Base-by-base conservation (phyloP, 2,329 filamentous ascomycete genomes). In the Penicillium sclerotigenum region DNA sequence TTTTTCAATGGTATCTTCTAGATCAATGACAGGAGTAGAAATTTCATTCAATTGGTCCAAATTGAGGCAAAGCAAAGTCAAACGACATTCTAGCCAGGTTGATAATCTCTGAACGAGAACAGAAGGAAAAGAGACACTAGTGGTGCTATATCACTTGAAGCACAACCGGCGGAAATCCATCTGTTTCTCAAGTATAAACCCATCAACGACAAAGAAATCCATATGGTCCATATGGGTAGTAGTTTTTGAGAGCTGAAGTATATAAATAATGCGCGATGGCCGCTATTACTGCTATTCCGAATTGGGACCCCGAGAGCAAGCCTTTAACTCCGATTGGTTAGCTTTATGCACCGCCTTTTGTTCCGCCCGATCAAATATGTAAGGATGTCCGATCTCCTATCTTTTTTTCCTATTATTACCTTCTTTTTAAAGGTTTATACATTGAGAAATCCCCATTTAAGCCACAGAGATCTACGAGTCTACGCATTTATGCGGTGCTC, bases 241-340 rank as follows among this genome's bases (percentile, higher is more conserved):
- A 9, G n/a, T 24, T 24, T 9, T 36, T 37, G 34, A 22, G 22
- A 31, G 28, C 3, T n/a, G 47, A 20, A 50, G 22, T n/a, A 43
- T 24, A 31, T n/a, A 24, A 42, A 24, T 50, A 31, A 18, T 24
- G 14, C 28, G 14, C 16, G n/a, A 26, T 51, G 48, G 37, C 37
- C 48, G 48, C 38, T 48, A 47, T 47, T 45, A 9, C 5, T 22
- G n/a, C 48, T 53, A 47, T 53, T 51, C 43, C 34, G 4, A 24
- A 24, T 26, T 31, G 14, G 26, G 41, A 38, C 40, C 43, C 41
- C 50, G 42, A 4, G 38, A 45, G 11, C 5, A n/a, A 6, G 22
- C 6, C 2, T 10, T 1, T 16, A 4, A 1, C 1, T 22, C 10
- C 33, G 7, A 33, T 47, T 47, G 29, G 43, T 24, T 13, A 5